phyloP scores from a whole-genome alignment of 164 flowering plant species.

The Santalum album region DNA sequence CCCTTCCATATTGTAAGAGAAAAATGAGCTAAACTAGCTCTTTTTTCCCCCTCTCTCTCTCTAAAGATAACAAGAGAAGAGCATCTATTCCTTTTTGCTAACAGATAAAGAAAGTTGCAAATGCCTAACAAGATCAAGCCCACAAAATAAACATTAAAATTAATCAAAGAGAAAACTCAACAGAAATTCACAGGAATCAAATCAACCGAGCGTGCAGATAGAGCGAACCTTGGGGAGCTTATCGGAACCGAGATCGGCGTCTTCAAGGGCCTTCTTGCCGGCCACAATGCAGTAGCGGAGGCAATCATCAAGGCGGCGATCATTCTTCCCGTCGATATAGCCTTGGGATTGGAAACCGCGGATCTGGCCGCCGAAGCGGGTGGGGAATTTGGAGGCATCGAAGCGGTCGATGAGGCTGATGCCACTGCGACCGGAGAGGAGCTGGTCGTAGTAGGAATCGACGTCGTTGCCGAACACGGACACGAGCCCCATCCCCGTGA shows the following conservation, averaged over 20 bases:
- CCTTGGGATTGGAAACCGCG: conserved; percentile 61
- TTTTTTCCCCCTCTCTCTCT: too few relatives aligned
- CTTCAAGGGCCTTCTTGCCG: conserved; percentile 78
- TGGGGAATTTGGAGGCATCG: conserved; percentile 88
- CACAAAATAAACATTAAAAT: neutral
- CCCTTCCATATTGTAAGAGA: too few relatives aligned
- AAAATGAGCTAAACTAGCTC: too few relatives aligned
- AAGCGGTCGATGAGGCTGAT: conserved; percentile 61
- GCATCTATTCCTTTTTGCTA: too few relatives aligned
- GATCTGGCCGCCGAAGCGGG: conserved; percentile 88
- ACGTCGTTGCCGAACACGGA: conserved; percentile 85
- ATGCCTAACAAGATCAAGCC: too few relatives aligned
- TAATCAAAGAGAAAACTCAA: neutral
- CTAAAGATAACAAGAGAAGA: too few relatives aligned
- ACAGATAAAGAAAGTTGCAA: too few relatives aligned
- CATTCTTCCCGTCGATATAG: conserved; percentile 86
- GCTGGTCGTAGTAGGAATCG: conserved; percentile 56
- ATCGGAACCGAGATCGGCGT: conserved; percentile 60
- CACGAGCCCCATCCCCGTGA: conserved; percentile 56
- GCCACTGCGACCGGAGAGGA: conserved; percentile 72
- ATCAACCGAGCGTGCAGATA: neutral
- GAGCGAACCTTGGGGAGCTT: conserved; percentile 36
- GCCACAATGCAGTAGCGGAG: conserved; percentile 78
- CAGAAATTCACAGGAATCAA: neutral
- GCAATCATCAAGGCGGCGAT: conserved; percentile 77